These are phyloP conservation scores for Harrya chromipes DNA, from an alignment of 768 basidiomycete species.

Conservation along the genomic window DNA sequence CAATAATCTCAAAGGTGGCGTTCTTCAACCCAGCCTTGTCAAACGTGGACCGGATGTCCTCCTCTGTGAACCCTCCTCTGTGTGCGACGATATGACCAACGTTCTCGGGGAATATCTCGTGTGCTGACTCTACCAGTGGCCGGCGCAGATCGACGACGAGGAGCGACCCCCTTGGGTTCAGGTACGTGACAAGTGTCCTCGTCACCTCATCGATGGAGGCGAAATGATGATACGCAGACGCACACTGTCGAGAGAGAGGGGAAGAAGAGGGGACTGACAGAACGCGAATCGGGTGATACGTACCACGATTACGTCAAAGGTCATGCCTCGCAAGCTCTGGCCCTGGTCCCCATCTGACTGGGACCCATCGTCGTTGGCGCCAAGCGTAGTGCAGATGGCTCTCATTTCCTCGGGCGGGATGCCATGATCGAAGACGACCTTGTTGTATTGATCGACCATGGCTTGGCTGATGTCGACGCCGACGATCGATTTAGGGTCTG, in stretches of 20 bases:
- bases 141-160: constrained; percentile 55
- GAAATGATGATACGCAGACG: constrained; percentile 63
- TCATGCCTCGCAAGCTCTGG: constrained; percentile 42
- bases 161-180: constrained; percentile 61
- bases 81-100: constrained; percentile 53
- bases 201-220: constrained; percentile 49
- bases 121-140: constrained; percentile 21
- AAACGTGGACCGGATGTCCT: constrained; percentile 48
- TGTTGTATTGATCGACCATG: constrained; percentile 67
- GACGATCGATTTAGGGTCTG: constrained; percentile 58
- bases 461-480: constrained; percentile 76
- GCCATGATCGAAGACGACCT: constrained; percentile 55
- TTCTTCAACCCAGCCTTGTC: constrained; percentile 50
- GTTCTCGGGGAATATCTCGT: constrained; percentile 30
- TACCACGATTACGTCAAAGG: constrained; percentile 72
- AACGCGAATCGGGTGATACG: constrained; percentile 24
- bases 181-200: constrained; percentile 44
- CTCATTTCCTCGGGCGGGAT: constrained; percentile 64
- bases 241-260: constrained; percentile 43
- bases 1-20: constrained; percentile 32
- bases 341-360: too few species aligned
- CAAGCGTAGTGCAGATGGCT: constrained; percentile 47
- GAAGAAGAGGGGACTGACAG: background rate
- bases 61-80: constrained; percentile 48
- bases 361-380: constrained; percentile 7